Base-by-base conservation (phyloP, 1,139 yeast genomes). In the Blastobotrys serpentis region DNA sequence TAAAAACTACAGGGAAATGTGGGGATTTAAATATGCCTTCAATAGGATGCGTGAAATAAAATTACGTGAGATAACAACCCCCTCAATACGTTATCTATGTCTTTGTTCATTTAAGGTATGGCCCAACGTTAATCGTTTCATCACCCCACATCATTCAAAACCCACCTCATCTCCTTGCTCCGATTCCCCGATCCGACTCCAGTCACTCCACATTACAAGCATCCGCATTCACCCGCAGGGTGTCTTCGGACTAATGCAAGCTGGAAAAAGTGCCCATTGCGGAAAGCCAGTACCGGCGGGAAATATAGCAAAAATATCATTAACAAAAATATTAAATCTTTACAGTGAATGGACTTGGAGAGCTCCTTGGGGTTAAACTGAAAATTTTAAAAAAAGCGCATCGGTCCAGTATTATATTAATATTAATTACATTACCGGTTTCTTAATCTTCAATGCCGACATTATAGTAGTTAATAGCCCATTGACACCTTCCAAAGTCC, bases 401-500 rank as follows among this genome's bases (percentile, higher is more conserved):
- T n/a, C n/a, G n/a, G n/a, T n/a, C 5, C 26, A 23, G 8, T 23
- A 23, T 10, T 23, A 10, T 23, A 23, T 23, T 6, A n/a, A n/a
- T n/a, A 5, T 23, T 23, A 5, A 23, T 23, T 23, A 23, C 26
- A 23, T 23, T 5, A 10, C 10, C 26, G 26, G 26, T 10, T 23
- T 23, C 21, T 29, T 29, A 10, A 33, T 13, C 21, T 38, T 17
- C 2, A 29, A 30, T 6, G 43, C 58, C 8, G 52, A 44, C n/a
- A 54, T 38, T 14, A 60, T 41, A 5, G 58, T 56, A 18, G 56
- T 63, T 59, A 88, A 75, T 46, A 89, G 70, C 53, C 87, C 92
- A 61, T 87, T 88, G 58, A 85, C 78, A 53, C 96, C 96, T 51
- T 79, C 78, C 13, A 86, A 81, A 48, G 82, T 81, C 58, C 79